Conservation (phyloP, 257 asterid species). For the Primulina huaijiensis region DNA sequence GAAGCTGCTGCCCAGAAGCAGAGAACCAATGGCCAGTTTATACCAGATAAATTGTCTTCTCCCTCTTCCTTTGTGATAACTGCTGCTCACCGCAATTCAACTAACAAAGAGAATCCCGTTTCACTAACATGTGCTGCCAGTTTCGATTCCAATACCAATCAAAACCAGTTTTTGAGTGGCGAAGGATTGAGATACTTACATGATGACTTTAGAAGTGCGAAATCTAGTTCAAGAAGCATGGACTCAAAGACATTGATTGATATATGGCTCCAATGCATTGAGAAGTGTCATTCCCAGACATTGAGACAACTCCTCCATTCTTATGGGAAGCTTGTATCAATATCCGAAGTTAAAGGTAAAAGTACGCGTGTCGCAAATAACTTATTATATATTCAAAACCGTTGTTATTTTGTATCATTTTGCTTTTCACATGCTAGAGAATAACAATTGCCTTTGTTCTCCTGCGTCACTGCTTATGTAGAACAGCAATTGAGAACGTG, state of each 20-base stretch:
- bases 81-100: conserved; percentile 36
- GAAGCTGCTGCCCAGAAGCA: conserved; percentile 46
- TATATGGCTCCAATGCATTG: conserved; percentile 76
- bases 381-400: neutral
- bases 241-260: conserved; percentile 56
- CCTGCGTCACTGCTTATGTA: neutral
- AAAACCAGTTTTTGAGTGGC: conserved; percentile 23
- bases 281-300: conserved; percentile 90
- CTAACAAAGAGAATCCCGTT: conserved; percentile 38
- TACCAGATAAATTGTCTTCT: conserved; percentile 41
- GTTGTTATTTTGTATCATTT: neutral
- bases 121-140: conserved; percentile 26
- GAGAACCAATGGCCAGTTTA: conserved; percentile 38
- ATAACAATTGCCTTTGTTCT: neutral
- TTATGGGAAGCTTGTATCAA: conserved; percentile 70
- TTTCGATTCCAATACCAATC: conserved; percentile 28
- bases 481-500: neutral
- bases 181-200: conserved; percentile 26
- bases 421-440: neutral
- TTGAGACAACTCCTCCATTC: conserved; percentile 77
- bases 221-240: conserved; percentile 41
- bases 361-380: neutral
- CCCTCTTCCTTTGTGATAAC: conserved; percentile 39
- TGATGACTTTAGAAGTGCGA: conserved; percentile 36
- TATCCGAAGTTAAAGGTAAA: conserved; percentile 79